phyloP scores from a whole-genome alignment of 208 protist species.

The Wallacemonas sp. region DNA sequence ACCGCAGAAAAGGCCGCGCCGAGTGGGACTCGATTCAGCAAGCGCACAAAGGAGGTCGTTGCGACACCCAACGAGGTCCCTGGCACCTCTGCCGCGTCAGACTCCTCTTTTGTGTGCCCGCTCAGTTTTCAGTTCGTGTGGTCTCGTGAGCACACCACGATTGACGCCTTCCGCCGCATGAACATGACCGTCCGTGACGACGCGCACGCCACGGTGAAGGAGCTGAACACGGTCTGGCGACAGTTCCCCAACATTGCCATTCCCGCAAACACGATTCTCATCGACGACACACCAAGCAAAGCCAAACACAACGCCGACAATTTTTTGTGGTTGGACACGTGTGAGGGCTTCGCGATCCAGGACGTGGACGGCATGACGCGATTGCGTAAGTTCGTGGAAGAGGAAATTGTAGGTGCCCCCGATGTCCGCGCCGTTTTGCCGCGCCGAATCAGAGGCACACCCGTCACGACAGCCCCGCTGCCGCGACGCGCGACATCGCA shows the following conservation, averaged over 20 bases:
- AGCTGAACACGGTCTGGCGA: slow-evolving; percentile 57
- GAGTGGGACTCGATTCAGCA: slow-evolving; percentile 5
- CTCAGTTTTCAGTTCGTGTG: slow-evolving; percentile 82
- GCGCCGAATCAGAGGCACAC: slow-evolving; percentile 49
- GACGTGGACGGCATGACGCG: slow-evolving; percentile 45
- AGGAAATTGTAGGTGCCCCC: slow-evolving; percentile 51
- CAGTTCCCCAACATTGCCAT: slow-evolving; percentile 64
- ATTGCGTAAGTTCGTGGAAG: slow-evolving; percentile 69
- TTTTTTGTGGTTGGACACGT: slow-evolving; percentile 84
- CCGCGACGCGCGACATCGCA: background rate
- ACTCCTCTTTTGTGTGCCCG: slow-evolving; percentile 6
- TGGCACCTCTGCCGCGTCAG: background rate
- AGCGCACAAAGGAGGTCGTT: slow-evolving; percentile 9
- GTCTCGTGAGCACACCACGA: slow-evolving; percentile 81
- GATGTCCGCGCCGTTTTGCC: slow-evolving; percentile 84
- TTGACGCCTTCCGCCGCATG: slow-evolving; percentile 75
- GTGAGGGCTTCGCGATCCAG: slow-evolving; percentile 45
- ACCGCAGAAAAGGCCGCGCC: background rate
- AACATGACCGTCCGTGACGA: slow-evolving; percentile 60
- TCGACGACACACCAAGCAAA: slow-evolving; percentile 90
- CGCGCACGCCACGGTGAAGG: slow-evolving; percentile 83
- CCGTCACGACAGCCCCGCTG: background rate
- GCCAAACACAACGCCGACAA: slow-evolving; percentile 74
- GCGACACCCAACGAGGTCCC: background rate
- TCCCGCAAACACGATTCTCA: slow-evolving; percentile 74